Evolutionary conservation across 495 filamentous ascomycete genomes (phyloP), one percentile per base, ranked within the genome.

Genomic region (Cercophora samala): DNA sequence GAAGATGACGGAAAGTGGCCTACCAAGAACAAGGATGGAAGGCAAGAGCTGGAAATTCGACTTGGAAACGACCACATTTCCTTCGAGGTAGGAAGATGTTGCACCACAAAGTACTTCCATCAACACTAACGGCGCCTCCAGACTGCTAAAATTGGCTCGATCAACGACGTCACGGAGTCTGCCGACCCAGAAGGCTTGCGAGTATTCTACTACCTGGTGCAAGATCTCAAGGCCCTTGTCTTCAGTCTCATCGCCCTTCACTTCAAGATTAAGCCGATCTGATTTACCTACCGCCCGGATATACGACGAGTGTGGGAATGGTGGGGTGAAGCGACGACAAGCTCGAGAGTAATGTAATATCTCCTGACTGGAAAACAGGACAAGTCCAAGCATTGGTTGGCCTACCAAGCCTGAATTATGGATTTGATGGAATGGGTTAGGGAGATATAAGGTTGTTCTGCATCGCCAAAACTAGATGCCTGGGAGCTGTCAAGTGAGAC

Each of bases 1-100:
- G 96, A 99, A 86, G 95, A 98, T 74, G 96, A 99, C 73, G 89
- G 87, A n/a, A 97, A 97, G 78, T 99, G 96, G 96, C 96, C 96
- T 1, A 92, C 93, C 78, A 99, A 98, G 85, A 98, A 98, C 81
- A 98, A 97, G 81, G 96, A 99, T 75, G 96, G 96, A 54, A 87
- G 94, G 62, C 96, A 98, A 73, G 96, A 99, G 79, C 84, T 99
- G 61, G 96, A 99, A 76, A 98, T 99, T 63, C 85, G 93, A 21
- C 71, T 99, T 37, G 96, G 95, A 15, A 95, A 89, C 72, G 96
- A 99, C 58, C 96, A 99, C 75, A 98, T 98, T 70, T 97, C 93
- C 0, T 99, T 99, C 69, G 96, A 99, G 88, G 93, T 94, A 74
- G 6, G 17, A 25, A 61, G 72, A 70, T 29, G 8, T 21, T 51